Evolutionary conservation across 176 grass and related monocot genomes (phyloP).

Genomic region (Rhynchospora breviuscula): DNA sequence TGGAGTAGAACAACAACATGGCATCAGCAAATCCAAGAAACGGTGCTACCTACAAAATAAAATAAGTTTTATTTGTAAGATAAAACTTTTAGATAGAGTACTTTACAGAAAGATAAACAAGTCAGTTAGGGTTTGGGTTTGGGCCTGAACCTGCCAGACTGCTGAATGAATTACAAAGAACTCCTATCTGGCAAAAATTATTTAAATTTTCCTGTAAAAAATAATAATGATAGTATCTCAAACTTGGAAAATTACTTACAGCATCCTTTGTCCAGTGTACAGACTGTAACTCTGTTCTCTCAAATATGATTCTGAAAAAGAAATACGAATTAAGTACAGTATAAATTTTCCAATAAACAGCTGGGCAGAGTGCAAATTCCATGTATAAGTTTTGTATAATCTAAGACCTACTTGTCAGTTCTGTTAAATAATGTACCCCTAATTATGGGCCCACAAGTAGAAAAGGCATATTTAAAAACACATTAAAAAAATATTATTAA

Average conservation of each 20-base stretch:
- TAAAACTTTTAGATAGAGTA: neutral
- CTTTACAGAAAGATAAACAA: neutral
- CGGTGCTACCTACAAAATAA: constrained; percentile 33
- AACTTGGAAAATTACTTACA: constrained; percentile 33
- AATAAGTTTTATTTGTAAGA: neutral
- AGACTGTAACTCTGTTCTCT: constrained; percentile 50
- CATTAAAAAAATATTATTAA: neutral
- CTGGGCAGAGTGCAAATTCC: neutral
- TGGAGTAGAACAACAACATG: constrained; percentile 68
- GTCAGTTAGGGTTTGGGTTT: neutral
- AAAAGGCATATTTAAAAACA: neutral
- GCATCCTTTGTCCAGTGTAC: constrained; percentile 48
- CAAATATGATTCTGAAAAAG: constrained; percentile 53
- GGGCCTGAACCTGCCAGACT: neutral
- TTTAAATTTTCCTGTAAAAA: neutral
- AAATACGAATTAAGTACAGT: constrained; percentile 13
- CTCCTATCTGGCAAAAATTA: neutral
- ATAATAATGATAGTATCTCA: neutral
- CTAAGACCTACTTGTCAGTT: neutral
- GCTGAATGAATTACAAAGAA: neutral
- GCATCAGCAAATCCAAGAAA: constrained; percentile 53
- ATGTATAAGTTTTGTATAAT: neutral
- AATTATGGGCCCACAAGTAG: neutral
- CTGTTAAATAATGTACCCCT: neutral
- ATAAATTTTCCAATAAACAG: neutral